Base-by-base conservation (phyloP, 441 rosid genomes). In the Manihot esculenta region DNA sequence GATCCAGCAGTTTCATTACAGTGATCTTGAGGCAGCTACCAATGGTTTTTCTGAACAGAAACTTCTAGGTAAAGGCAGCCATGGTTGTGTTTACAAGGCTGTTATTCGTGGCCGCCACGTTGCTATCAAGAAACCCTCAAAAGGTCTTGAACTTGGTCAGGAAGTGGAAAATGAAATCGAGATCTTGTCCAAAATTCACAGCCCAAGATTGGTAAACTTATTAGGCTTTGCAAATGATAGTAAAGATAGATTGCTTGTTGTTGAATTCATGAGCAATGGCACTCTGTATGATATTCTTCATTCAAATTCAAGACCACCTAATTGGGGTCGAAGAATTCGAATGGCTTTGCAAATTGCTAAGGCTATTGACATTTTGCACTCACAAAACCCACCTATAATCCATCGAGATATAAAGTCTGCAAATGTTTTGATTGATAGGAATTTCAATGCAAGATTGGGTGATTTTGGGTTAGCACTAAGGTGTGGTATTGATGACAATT, bases 371-470 rank as follows among this genome's bases (percentile, higher is more conserved):
- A 84, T 80, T 2, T 85, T 95, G 20, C 99, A 95, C 73, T 82
- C 94, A 0, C 93, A 88, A 42, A 79, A 74, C 64, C 96, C 99
- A 0, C 94, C 92, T 17, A 84, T 95, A 49, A 86, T 95, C 58
- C 99, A 95, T 74, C 85, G 99, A 67, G 99, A 95, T 64, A 85
- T 95, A 23, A 95, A 95, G 83, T 94, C 99, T 14, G 99, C 99
- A 3, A 95, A 95, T 76, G 96, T 95, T 45, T 77, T 95, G 81
- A 89, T 95, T 72, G 99, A 95, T 72, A 85, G 92, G 81, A 88
- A 80, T 72, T 88, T 86, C 62, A 87, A 93, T 78, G 99, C 99
- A 0, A 89, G 95, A 76, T 76, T 95, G 76, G 99, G 97, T 9
- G 99, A 95, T 83, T 95, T 95, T 68, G 99, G 99, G 11, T 79